Evolutionary conservation across 306 rosid genomes (phyloP), one percentile per base, ranked within the genome.

Genomic region (Quillaja saponaria): DNA sequence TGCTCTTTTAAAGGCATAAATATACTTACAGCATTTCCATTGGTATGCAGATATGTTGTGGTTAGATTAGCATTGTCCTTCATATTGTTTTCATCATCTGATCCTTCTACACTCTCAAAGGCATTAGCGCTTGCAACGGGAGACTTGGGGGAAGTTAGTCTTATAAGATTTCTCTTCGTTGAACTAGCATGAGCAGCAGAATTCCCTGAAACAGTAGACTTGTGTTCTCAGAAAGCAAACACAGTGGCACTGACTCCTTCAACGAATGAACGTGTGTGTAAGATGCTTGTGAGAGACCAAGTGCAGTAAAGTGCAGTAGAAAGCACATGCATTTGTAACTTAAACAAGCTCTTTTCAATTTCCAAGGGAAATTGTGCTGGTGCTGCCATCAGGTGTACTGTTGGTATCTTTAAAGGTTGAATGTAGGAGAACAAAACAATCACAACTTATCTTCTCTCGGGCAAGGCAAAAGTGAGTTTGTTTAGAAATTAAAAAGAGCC

Each of bases 111-210:
- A 61, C 99, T 94, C 72, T 87, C 99, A 45, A 90, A 90, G 60
- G 91, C 97, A 67, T 90, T 84, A 28, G 78, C 91, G 80, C 99
- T 94, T 80, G 86, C 91, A 84, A 78, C 96, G 17, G 99, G 99
- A 37, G 99, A 89, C 75, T 84, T 94, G 16, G 97, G 96, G 67
- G 97, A 85, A 54, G 76, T 79, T 60, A 87, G 71, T 75, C 90
- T 71, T 54, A 87, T 58, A 71, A 82, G 51, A 63, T 39, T 80
- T 71, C 83, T 87, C 87, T 83, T 83, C 31, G 76, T 58, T 53
- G 87, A 61, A 67, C 68, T 78, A 50, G 64, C 41, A 45, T 49
- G 80, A 49, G 39, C 47, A 13, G 84, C 66, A 33, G 83, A 61
- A 74, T 90, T 94, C 57, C 88, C 97, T 90, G 88, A 58, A 65